A percentile compares a stretch with the other conserved stretches of the same genome.
phyloP scores from a whole-genome alignment of 345 rosid genomes.

The Lepidium didymum region DNA sequence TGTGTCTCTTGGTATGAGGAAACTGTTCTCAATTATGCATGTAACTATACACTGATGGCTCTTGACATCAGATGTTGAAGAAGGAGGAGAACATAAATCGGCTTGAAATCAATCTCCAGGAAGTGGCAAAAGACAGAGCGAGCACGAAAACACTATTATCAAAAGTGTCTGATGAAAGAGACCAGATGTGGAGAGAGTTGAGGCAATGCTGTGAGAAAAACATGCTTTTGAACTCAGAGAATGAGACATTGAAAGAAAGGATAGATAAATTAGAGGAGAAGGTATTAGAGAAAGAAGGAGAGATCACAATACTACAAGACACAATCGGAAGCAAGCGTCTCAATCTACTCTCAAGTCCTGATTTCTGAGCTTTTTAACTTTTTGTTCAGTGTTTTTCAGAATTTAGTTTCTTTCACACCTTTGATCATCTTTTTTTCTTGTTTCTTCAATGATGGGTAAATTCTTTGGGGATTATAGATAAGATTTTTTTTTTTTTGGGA shows the following conservation, averaged over 20 bases:
- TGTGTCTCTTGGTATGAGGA: background rate
- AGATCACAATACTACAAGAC: constrained; percentile 84
- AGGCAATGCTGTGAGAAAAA: constrained; percentile 72
- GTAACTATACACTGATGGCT: background rate
- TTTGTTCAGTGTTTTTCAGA: background rate
- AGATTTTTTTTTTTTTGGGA: background rate
- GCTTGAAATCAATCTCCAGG: constrained; percentile 57
- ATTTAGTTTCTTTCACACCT: background rate
- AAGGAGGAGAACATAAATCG: constrained; percentile 56
- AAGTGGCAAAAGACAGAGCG: constrained; percentile 48
- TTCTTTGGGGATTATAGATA: constrained; percentile 4
- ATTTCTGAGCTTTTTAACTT: constrained; percentile 29
- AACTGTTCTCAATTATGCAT: background rate
- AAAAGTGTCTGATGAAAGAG: constrained; percentile 75
- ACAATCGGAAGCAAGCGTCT: constrained; percentile 44
- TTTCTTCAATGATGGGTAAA: background rate
- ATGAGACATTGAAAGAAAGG: constrained; percentile 51
- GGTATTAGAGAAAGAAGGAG: constrained; percentile 78
- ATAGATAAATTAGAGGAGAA: constrained; percentile 73
- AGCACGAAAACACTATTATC: constrained; percentile 46
- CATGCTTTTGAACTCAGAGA: constrained; percentile 79
- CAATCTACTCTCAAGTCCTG: constrained; percentile 53
- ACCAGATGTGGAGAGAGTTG: constrained; percentile 74
- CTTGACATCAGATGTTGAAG: constrained; percentile 51
- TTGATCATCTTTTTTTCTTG: background rate